These are phyloP conservation scores for Castanea crenata DNA, from an alignment of 306 rosid species.

Conservation along the genomic window DNA sequence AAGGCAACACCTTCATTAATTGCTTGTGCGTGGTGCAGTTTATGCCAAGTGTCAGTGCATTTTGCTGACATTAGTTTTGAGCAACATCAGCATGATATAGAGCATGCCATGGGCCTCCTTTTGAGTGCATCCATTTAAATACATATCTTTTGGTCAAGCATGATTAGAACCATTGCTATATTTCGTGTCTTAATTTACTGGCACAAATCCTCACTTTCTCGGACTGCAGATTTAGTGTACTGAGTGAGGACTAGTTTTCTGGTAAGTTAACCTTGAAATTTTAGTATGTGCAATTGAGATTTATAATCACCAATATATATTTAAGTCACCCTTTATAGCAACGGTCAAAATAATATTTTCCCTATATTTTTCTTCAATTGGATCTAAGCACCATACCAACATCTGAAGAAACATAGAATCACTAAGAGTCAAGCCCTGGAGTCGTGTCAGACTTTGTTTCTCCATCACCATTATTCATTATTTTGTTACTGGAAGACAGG, in stretches of 20 bases:
- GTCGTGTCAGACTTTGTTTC: slow-evolving; percentile 28
- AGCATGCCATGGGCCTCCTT: background rate
- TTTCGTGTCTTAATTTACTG: background rate
- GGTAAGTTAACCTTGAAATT: too few relatives aligned
- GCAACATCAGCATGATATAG: background rate
- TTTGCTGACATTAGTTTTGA: background rate
- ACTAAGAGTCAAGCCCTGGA: slow-evolving; percentile 11
- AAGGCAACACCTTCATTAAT: background rate
- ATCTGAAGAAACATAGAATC: slow-evolving; percentile 11
- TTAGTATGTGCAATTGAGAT: too few relatives aligned
- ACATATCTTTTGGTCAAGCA: slow-evolving; percentile 21
- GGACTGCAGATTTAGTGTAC: background rate
- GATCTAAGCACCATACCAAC: slow-evolving; percentile 10
- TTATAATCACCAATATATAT: background rate
- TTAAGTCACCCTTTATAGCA: background rate
- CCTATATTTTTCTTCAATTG: slow-evolving; percentile 23
- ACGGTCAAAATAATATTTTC: background rate
- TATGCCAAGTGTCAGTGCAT: background rate
- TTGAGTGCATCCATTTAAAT: background rate
- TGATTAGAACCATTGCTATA: slow-evolving; percentile 20
- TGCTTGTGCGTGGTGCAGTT: background rate
- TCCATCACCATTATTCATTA: background rate
- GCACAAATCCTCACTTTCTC: slow-evolving; percentile 23
- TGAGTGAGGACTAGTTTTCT: too few relatives aligned
- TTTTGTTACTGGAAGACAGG: background rate